These are phyloP conservation scores for Arthroderma uncinatum DNA, from an alignment of 2,329 filamentous ascomycete species.

Conservation along the genomic window DNA sequence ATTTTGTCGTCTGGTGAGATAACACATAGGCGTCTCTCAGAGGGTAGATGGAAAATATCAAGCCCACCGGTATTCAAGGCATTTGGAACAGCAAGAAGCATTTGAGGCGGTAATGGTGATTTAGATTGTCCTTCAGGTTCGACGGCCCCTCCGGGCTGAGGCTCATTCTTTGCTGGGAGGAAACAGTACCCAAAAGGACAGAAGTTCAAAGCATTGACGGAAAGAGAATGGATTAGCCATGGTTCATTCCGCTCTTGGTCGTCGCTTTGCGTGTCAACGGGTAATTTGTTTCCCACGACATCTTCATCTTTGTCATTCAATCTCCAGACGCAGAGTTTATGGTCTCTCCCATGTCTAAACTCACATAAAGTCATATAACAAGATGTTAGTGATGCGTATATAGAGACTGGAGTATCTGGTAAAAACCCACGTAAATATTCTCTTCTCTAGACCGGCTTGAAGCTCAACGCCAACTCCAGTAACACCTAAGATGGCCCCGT, in stretches of 20 bases:
- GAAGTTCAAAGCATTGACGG: slow-evolving; percentile 92
- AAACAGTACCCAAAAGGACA: slow-evolving; percentile 65
- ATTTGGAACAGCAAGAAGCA: slow-evolving; percentile 62
- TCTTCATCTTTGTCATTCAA: slow-evolving; percentile 50
- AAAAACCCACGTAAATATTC: slow-evolving; percentile 65
- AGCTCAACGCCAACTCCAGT: slow-evolving; percentile 50
- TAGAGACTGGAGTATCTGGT: slow-evolving; percentile 4
- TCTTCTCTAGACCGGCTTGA: slow-evolving; percentile 36
- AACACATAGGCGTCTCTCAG: slow-evolving; percentile 55
- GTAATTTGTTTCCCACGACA: slow-evolving; percentile 53
- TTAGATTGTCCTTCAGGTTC: background rate
- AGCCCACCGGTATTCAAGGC: slow-evolving; percentile 63
- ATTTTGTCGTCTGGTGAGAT: slow-evolving; percentile 38
- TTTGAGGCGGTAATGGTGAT: slow-evolving; percentile 27
- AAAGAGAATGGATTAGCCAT: slow-evolving; percentile 72
- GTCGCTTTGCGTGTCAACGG: slow-evolving; percentile 50
- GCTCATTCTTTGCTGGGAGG: slow-evolving; percentile 13
- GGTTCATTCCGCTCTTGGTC: slow-evolving; percentile 47
- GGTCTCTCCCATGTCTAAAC: slow-evolving; percentile 78
- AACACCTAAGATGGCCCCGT: slow-evolving; percentile 63
- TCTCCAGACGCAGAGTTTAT: slow-evolving; percentile 77
- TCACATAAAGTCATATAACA: background rate
- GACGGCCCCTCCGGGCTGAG: background rate
- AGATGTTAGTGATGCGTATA: background rate
- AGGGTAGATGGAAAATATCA: slow-evolving; percentile 74